These are phyloP conservation scores for Daldinia decipiens DNA, from an alignment of 495 filamentous ascomycete species.

Conservation along the genomic window DNA sequence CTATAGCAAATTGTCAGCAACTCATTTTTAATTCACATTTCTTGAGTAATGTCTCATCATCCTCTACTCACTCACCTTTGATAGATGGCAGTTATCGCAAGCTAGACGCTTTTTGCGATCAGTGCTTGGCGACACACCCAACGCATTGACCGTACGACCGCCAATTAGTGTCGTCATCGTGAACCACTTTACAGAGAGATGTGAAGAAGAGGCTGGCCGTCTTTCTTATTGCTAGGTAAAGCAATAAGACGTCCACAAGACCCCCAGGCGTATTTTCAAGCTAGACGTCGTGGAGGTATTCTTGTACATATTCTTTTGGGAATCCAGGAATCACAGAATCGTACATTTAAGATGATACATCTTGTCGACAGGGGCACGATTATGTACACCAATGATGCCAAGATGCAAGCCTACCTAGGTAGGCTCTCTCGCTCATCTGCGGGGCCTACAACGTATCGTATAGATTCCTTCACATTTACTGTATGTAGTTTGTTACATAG, in stretches of 20 bases:
- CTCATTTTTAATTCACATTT: background rate
- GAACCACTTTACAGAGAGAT: background rate
- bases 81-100: constrained; percentile 1
- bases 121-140: background rate
- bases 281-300: background rate
- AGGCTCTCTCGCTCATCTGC: background rate
- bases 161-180: background rate
- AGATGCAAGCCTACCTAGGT: background rate
- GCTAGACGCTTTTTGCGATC: background rate
- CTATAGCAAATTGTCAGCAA: background rate
- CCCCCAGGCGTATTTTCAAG: background rate
- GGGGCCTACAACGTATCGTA: background rate
- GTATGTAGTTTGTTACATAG: background rate
- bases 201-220: background rate
- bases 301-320: background rate
- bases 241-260: background rate
- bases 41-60: background rate
- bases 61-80: background rate
- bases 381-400: background rate
- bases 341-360: background rate
- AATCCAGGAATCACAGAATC: background rate
- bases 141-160: background rate
- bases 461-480: background rate
- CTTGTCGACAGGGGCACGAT: background rate
- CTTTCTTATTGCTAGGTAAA: background rate